phyloP scores from a whole-genome alignment of 768 basidiomycete genomes.

The Tephrocybe sp. region DNA sequence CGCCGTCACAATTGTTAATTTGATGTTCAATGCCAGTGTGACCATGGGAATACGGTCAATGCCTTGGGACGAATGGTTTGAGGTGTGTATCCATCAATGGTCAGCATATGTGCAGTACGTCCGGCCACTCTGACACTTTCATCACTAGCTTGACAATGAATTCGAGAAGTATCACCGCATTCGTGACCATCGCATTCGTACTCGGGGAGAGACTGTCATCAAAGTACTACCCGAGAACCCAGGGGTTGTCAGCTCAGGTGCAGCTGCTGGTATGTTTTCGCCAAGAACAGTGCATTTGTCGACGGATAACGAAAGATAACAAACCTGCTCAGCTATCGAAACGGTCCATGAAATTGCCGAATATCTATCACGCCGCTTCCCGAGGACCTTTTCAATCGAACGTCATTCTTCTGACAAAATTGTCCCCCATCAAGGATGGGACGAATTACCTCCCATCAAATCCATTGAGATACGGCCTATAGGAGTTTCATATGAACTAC shows the following conservation, averaged over 20 bases:
- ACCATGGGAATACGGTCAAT: slow-evolving; percentile 36
- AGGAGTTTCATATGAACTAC: slow-evolving; percentile 48
- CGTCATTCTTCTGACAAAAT: slow-evolving; percentile 32
- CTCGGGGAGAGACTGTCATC: slow-evolving; percentile 47
- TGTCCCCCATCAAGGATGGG: slow-evolving; percentile 36
- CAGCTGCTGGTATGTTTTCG: slow-evolving; percentile 33
- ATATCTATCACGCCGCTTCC: slow-evolving; percentile 63
- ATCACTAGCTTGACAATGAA: slow-evolving; percentile 53
- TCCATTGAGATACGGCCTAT: slow-evolving; percentile 50
- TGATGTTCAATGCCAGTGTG: slow-evolving; percentile 12
- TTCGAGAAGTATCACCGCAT: slow-evolving; percentile 56
- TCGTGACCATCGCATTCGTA: slow-evolving; percentile 51
- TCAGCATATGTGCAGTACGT: not conserved
- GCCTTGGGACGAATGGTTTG: slow-evolving; percentile 73
- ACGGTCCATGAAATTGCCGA: slow-evolving; percentile 67
- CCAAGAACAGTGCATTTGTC: not conserved
- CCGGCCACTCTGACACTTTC: not conserved
- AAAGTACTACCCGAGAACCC: slow-evolving; percentile 49
- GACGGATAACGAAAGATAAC: not conserved
- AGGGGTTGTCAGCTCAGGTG: slow-evolving; percentile 33
- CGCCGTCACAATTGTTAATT: too few species aligned
- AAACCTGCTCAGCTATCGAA: slow-evolving; percentile 47
- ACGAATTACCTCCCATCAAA: slow-evolving; percentile 47
- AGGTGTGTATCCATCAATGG: slow-evolving; percentile 41
- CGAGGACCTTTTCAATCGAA: slow-evolving; percentile 48